A percentile compares a stretch with the other conserved stretches of the same genome.
These are phyloP conservation scores for Dictyostelium brefeldianum DNA, from an alignment of 78 protist species.

Conservation along the genomic window DNA sequence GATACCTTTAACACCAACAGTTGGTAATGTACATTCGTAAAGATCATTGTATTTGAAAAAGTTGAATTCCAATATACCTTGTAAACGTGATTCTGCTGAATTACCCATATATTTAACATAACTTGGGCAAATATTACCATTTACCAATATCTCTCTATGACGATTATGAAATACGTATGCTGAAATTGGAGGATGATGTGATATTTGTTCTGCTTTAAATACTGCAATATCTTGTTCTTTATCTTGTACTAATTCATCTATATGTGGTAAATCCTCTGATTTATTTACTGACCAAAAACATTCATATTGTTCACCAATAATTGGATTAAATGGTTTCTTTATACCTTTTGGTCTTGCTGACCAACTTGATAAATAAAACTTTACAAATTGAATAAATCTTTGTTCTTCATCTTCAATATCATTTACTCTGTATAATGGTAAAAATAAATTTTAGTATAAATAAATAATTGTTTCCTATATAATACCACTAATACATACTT, in stretches of 20 bases:
- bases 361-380: conserved; percentile 70
- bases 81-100: conserved; percentile 54
- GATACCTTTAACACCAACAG: conserved; percentile 48
- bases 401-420: conserved; percentile 39
- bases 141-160: conserved; percentile 40
- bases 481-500: conserved; percentile 23
- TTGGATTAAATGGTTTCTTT: conserved; percentile 84
- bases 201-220: conserved; percentile 57
- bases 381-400: conserved; percentile 68
- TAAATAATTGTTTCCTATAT: too few species aligned
- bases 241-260: conserved; percentile 1
- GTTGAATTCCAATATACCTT: conserved; percentile 30
- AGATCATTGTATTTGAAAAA: conserved; percentile 18
- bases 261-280: neutral
- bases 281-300: conserved; percentile 36
- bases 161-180: conserved; percentile 71
- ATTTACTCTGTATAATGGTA: conserved; percentile 1
- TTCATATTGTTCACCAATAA: conserved; percentile 69
- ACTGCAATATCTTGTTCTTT: neutral
- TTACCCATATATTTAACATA: conserved; percentile 74
- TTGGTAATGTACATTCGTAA: conserved; percentile 37
- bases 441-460: neutral
- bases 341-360: conserved; percentile 71
- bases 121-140: conserved; percentile 51
- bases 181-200: conserved; percentile 74